Conservation (phyloP, 495 filamentous ascomycete genomes). For the Talaromyces thailandensis region DNA sequence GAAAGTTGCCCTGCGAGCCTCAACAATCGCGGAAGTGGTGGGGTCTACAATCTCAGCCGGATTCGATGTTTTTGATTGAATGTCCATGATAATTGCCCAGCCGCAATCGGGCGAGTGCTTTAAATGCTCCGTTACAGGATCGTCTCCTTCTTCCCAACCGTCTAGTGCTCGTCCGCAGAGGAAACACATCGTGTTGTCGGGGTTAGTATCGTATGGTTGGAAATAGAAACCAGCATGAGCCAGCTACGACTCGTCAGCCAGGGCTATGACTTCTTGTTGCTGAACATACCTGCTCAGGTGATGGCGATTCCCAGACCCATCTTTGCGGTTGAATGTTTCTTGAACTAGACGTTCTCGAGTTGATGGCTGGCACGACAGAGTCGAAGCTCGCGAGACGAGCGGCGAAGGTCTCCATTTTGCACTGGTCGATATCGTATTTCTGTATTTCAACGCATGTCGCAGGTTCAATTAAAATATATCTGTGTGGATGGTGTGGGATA, state of each 20-base stretch:
- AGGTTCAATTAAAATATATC: not conserved
- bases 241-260: conserved; percentile 45
- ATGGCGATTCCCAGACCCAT: conserved; percentile 69
- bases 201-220: conserved; percentile 58
- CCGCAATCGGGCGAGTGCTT: conserved; percentile 73
- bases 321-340: conserved; percentile 51
- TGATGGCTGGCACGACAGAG: conserved; percentile 44
- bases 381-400: conserved; percentile 72
- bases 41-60: conserved; percentile 61
- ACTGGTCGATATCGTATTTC: not conserved
- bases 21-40: conserved; percentile 52
- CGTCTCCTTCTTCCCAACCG: conserved; percentile 82
- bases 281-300: conserved; percentile 53
- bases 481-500: not conserved
- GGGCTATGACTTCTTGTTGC: not conserved
- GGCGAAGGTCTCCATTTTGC: conserved; percentile 51
- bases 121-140: conserved; percentile 74
- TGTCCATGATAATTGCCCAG: conserved; percentile 75
- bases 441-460: not conserved
- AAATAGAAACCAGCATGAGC: conserved; percentile 89
- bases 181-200: conserved; percentile 88
- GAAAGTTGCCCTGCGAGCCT: conserved; percentile 77
- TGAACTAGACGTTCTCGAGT: conserved; percentile 58
- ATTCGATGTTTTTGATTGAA: conserved; percentile 57
- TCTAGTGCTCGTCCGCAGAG: conserved; percentile 69